Conservation (phyloP, 75 land plant genomes). For the Adiantum capillusveneris region DNA sequence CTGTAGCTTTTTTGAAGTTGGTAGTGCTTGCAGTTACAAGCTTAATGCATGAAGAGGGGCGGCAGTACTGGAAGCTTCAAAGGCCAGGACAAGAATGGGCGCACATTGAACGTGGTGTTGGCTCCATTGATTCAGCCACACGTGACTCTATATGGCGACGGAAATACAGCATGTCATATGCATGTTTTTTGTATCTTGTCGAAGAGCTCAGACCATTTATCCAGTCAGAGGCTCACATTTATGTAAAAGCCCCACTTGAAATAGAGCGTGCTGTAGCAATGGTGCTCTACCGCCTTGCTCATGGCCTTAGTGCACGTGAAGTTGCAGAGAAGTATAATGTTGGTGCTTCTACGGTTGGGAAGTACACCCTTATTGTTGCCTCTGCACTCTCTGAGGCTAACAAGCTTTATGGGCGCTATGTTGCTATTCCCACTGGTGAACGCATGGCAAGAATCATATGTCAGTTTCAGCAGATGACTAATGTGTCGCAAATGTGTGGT, state of each 20-base stretch:
- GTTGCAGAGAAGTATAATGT: conserved; percentile 19
- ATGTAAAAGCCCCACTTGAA: conserved; percentile 21
- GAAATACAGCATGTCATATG: conserved; percentile 24
- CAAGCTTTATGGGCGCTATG: conserved; percentile 33
- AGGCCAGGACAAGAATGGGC: conserved; percentile 1
- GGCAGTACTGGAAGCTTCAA: conserved; percentile 9
- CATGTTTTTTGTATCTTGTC: conserved; percentile 26
- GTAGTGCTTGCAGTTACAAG: conserved; percentile 9
- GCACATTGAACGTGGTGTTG: conserved; percentile 4
- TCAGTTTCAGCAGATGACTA: conserved; percentile 11
- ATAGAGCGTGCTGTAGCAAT: conserved; percentile 27
- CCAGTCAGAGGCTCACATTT: background rate
- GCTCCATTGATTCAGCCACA: conserved; percentile 4
- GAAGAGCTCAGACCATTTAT: conserved; percentile 26
- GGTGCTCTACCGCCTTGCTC: conserved; percentile 22
- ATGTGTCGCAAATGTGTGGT: conserved; percentile 20
- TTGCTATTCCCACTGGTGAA: conserved; percentile 27
- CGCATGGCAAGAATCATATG: conserved; percentile 7
- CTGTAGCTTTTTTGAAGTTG: conserved; percentile 10
- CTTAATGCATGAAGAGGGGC: background rate
- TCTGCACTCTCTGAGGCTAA: conserved; percentile 10
- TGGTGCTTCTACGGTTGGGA: conserved; percentile 26
- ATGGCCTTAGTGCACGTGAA: conserved; percentile 12
- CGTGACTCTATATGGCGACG: conserved; percentile 13
- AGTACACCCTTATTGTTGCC: conserved; percentile 24